phyloP scores from a whole-genome alignment of 345 rosid species.

The Barbarea vulgaris region DNA sequence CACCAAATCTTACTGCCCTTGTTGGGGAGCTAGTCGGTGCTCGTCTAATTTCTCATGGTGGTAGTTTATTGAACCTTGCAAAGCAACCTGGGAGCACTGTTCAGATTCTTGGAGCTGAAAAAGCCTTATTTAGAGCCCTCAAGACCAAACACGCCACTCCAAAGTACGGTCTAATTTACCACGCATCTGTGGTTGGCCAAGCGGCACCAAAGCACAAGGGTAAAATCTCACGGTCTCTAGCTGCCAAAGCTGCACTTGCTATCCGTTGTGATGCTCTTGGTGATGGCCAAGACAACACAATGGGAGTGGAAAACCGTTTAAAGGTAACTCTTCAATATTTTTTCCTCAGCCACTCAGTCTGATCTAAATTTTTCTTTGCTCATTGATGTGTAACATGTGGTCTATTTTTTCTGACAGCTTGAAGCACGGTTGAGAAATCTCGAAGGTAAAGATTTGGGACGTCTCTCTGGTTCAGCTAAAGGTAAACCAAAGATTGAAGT shows the following conservation, averaged over 20 bases:
- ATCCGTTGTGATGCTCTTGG: conserved; percentile 92
- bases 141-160: conserved; percentile 96
- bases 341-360: no score
- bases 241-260: conserved; percentile 80
- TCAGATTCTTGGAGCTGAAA: conserved; percentile 95
- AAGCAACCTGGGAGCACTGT: conserved; percentile 94
- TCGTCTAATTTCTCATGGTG: conserved; percentile 92
- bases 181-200: conserved; percentile 90
- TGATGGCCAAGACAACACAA: conserved; percentile 68
- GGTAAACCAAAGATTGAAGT: conserved; percentile 91
- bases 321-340: conserved; percentile 52
- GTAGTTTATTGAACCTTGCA: conserved; percentile 86
- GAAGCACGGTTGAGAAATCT: conserved; percentile 80
- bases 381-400: neutral
- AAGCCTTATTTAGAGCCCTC: conserved; percentile 90
- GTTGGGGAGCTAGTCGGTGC: conserved; percentile 99
- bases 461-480: conserved; percentile 81
- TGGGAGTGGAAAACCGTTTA: conserved; percentile 81
- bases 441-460: conserved; percentile 76
- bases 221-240: conserved; percentile 83
- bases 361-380: neutral
- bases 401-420: conserved; percentile 48
- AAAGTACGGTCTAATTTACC: conserved; percentile 84
- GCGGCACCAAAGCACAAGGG: conserved; percentile 87
- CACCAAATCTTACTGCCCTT: conserved; percentile 91